Percentiles rank a stretch among this genome's conserved stretches.
phyloP scores from a whole-genome alignment of 2,329 filamentous ascomycete genomes.

The Alternaria sp. region DNA sequence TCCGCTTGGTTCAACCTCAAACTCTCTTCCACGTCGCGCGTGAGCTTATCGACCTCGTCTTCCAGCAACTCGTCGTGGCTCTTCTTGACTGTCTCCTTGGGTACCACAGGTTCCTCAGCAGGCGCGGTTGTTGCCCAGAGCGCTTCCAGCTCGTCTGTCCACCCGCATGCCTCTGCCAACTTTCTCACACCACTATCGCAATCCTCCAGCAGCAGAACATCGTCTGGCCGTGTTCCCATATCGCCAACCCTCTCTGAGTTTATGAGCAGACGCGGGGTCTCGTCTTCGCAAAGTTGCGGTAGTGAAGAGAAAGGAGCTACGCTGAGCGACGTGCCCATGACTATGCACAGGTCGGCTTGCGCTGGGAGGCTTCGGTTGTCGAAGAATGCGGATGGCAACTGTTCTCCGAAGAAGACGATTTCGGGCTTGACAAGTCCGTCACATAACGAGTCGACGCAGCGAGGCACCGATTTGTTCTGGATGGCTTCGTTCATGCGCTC shows the following conservation, averaged over 20 bases:
- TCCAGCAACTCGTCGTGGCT: slow-evolving; percentile 63
- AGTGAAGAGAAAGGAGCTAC: slow-evolving; percentile 90
- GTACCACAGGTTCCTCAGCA: slow-evolving; percentile 37
- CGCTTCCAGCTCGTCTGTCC: slow-evolving; percentile 80
- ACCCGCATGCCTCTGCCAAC: slow-evolving; percentile 81
- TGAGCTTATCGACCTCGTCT: slow-evolving; percentile 64
- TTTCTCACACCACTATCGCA: slow-evolving; percentile 82
- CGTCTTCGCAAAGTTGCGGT: slow-evolving; percentile 67
- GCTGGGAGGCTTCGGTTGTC: slow-evolving; percentile 60
- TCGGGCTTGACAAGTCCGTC: slow-evolving; percentile 87
- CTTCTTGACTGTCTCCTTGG: slow-evolving; percentile 47
- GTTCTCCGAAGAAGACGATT: slow-evolving; percentile 92
- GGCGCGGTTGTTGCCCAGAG: slow-evolving; percentile 72
- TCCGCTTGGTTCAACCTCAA: slow-evolving; percentile 45
- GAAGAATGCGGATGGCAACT: slow-evolving; percentile 71
- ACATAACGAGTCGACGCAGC: slow-evolving; percentile 68
- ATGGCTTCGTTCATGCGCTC: slow-evolving; percentile 76
- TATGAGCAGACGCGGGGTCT: slow-evolving; percentile 79
- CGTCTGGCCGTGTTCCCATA: slow-evolving; percentile 77
- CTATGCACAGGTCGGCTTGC: slow-evolving; percentile 76
- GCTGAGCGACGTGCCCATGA: slow-evolving; percentile 86
- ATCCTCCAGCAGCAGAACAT: slow-evolving; percentile 81
- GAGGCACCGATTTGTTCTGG: slow-evolving; percentile 69
- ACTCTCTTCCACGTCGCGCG: slow-evolving; percentile 63
- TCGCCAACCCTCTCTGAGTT: slow-evolving; percentile 85